Base-by-base conservation (phyloP, 164 flowering plant species). In the Magnolia sinica region DNA sequence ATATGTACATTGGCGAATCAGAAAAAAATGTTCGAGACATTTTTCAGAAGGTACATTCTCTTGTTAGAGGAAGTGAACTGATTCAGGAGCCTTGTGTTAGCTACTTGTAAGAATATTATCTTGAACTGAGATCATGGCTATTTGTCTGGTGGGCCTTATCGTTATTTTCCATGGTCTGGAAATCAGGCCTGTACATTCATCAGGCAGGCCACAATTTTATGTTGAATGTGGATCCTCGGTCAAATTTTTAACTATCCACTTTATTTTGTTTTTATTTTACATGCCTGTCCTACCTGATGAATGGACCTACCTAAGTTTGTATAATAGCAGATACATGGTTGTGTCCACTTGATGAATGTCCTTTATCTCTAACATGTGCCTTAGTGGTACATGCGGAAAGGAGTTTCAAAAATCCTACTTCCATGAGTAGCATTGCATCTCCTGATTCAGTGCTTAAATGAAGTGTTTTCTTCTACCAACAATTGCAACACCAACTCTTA, bases 1-100 rank as follows among this genome's bases (percentile, higher is more conserved):
- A 95, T 84, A 84, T 82, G 84, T 84, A 84, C 77, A 82, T 84
- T 23, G 87, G 87, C 31, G 87, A 84, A 79, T 84, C 87, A 52
- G 87, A 84, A 73, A 84, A 84, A 82, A 95, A 95, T 83, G 88
- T 95, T 49, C 82, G 99, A 63, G 99, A 95, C 86, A 92, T 93
- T 77, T 95, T 95, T 88, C 92, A 91, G 78, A 95, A 95, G 98
- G 99, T 92, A 84, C 50, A 19, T 52, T 50, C 45, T 75, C 58
- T 29, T 23, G 65, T 63, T 16, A 65, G 51, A 63, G 6, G 16
- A 8, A 64, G 49, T 10, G n/a, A 29, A 24, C 45, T 10, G 8
- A 8, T 9, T 14, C 59, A 52, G 16, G 59, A 52, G 59, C 59
- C 13, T 52, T 52, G 59, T 9, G 13, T 52, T 31, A 31, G 37